Percentiles rank a stretch among this genome's conserved stretches.
These are phyloP conservation scores for Eucalyptus coolabah DNA, from an alignment of 345 rosid species.

Conservation along the genomic window DNA sequence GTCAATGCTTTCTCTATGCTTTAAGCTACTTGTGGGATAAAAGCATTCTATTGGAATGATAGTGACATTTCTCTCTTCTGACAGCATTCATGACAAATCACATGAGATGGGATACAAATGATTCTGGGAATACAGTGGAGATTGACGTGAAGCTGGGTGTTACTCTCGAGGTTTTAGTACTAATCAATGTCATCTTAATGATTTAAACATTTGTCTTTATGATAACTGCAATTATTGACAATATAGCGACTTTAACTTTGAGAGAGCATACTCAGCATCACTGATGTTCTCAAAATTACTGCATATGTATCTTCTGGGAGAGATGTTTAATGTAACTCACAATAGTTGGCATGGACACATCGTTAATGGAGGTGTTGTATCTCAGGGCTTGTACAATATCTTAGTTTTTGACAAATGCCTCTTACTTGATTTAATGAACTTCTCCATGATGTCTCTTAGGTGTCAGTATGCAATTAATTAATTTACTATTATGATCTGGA, in stretches of 20 bases:
- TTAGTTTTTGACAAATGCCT: neutral
- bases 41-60: neutral
- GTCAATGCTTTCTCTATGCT: neutral
- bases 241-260: neutral
- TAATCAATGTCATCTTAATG: neutral
- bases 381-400: neutral
- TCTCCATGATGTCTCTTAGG: neutral
- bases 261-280: neutral
- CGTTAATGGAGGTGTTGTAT: neutral
- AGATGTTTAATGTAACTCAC: neutral
- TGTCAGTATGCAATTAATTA: neutral
- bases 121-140: conserved; percentile 56
- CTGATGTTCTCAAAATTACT: neutral
- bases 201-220: neutral
- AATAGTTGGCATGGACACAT: neutral
- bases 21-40: neutral
- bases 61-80: neutral
- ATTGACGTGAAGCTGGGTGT: conserved; percentile 55
- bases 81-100: conserved; percentile 67
- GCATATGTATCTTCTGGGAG: neutral
- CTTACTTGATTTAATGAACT: neutral
- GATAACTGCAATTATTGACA: neutral
- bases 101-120: conserved; percentile 53
- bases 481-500: neutral
- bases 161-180: conserved; percentile 49